Evolutionary conservation across 1,284 basidiomycete genomes (phyloP).

Genomic region (Ceratobasidium theobromae): DNA sequence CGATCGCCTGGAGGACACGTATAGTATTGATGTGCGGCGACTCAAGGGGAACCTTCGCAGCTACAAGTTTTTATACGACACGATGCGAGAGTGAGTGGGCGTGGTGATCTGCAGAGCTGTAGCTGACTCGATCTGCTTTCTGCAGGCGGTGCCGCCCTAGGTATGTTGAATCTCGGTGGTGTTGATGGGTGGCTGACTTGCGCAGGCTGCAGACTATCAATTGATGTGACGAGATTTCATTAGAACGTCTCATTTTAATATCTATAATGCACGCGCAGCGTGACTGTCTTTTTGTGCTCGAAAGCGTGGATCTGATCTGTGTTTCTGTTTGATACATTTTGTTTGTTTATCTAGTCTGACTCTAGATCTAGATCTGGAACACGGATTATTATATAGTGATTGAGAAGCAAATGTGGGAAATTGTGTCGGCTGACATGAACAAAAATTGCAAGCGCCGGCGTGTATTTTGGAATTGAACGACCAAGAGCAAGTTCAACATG

Average conservation of each 20-base stretch:
- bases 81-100: constrained; percentile 73
- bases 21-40: constrained; percentile 85
- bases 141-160: constrained; percentile 26
- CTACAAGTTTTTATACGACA: constrained; percentile 93
- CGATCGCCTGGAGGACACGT: constrained; percentile 83
- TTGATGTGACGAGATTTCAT: not conserved
- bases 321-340: not conserved
- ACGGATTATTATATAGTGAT: not conserved
- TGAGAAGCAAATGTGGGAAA: not conserved
- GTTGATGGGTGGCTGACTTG: not conserved
- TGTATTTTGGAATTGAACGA: not conserved
- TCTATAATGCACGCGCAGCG: constrained; percentile 1
- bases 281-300: too few relatives aligned
- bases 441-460: not conserved
- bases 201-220: constrained; percentile 24
- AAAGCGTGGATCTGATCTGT: too few relatives aligned
- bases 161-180: not conserved
- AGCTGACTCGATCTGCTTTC: not conserved
- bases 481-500: not conserved
- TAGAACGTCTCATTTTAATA: not conserved
- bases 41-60: constrained; percentile 90
- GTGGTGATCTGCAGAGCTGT: not conserved
- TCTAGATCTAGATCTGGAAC: constrained; percentile 21
- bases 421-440: not conserved
- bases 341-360: constrained; percentile 30